Evolutionary conservation across 2,329 filamentous ascomycete genomes (phyloP).

Genomic region (Paecilomyces dactylethromorphus): DNA sequence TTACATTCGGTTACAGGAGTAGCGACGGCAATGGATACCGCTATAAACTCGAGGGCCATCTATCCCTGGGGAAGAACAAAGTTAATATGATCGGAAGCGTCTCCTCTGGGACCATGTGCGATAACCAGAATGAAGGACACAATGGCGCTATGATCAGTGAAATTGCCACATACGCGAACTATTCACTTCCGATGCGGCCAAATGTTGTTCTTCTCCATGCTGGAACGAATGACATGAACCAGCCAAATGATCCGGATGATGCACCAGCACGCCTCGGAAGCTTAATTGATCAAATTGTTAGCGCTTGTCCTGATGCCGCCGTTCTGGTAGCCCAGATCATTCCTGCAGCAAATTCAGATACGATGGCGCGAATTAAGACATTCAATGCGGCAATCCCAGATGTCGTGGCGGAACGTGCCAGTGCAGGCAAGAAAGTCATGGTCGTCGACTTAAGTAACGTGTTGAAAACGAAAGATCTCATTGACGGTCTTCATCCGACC

Average conservation of each 20-base stretch:
- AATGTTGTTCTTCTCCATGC: slow-evolving; percentile 27
- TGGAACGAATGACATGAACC: slow-evolving; percentile 28
- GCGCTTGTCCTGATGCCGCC: slow-evolving; percentile 21
- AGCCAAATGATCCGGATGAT: slow-evolving; percentile 11
- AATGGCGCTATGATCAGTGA: slow-evolving; percentile 19
- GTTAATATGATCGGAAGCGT: slow-evolving; percentile 4
- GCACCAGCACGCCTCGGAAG: slow-evolving; percentile 26
- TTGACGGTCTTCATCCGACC: slow-evolving; percentile 22
- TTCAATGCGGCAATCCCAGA: slow-evolving; percentile 19
- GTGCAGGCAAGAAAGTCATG: slow-evolving; percentile 17
- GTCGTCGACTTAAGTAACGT: slow-evolving; percentile 17
- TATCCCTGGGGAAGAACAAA: slow-evolving; percentile 14
- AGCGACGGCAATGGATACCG: slow-evolving; percentile 31
- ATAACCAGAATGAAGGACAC: slow-evolving; percentile 15
- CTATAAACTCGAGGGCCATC: slow-evolving; percentile 15
- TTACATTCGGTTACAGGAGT: slow-evolving; percentile 21
- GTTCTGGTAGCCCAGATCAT: slow-evolving; percentile 34
- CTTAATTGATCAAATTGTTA: slow-evolving; percentile 26
- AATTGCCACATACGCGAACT: slow-evolving; percentile 13
- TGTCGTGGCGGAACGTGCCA: slow-evolving; percentile 13
- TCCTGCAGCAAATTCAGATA: slow-evolving; percentile 9
- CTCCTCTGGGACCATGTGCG: slow-evolving; percentile 16
- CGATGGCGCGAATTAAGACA: slow-evolving; percentile 9
- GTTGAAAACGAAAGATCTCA: slow-evolving; percentile 12
- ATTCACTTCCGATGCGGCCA: slow-evolving; percentile 13